Evolutionary conservation across 2,329 filamentous ascomycete species (phyloP), one percentile per base, ranked within the genome.

Genomic region (Gyromitra esculenta): DNA sequence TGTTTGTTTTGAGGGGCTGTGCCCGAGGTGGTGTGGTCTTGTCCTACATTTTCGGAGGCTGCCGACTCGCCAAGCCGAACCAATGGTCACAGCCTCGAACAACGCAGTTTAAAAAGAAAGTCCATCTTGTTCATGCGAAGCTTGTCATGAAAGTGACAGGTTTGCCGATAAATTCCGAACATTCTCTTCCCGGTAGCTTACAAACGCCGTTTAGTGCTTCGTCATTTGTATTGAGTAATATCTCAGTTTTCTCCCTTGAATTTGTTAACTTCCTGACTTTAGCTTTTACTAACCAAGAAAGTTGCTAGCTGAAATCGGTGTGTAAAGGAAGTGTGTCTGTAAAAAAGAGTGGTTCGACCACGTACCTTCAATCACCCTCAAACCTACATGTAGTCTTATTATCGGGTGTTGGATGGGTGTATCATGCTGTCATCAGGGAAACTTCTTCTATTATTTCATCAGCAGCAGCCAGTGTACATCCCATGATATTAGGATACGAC

Each of bases 1-100:
- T 62, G 57, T 39, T 63, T 64, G 41, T 69, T 25, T 45, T 69
- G 66, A 50, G 54, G 66, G 66, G 66, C 41, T 69, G 65, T 69
- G 54, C 41, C 31, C 5, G 18, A 41, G 18, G 64, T 5, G 18
- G 50, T 52, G 64, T 56, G 52, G 25, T 39, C 31, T 21, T 50
- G 66, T 43, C 25, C 41, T 15, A 50, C 48, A 31, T 41, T 60
- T 31, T 60, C 57, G 57, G 59, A 43, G 59, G 7, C 31, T 35
- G 45, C 59, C 68, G 48, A 11, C 13, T 25, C 43, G 52, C 9
- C 63, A 31, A 8, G 31, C 25, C n/a, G 11, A 21, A 13, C 59
- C 68, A 64, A 64, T 64, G 35, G 37, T 15, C 18, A 13, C 18
- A 43, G n/a, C 1, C 39, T 25, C 1, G 31, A 48, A 52, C 13